Percentiles rank a stretch among this genome's conserved stretches.
Evolutionary conservation across 2,329 filamentous ascomycete species (phyloP).

Genomic region (Talaromyces sp.): DNA sequence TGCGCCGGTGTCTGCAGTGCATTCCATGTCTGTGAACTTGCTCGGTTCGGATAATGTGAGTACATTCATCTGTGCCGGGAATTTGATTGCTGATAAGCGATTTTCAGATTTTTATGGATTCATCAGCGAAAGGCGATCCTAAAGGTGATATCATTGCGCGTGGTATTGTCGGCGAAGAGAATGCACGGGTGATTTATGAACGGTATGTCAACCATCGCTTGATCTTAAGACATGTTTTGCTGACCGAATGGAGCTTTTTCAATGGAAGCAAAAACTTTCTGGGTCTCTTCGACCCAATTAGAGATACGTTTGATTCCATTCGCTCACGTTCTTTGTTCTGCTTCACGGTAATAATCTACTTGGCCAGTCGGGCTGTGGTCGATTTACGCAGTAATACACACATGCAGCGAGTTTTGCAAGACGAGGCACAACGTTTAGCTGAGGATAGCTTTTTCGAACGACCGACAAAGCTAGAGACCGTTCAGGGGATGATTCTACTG

Average conservation of each 20-base stretch:
- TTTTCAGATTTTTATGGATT: slow-evolving; percentile 32
- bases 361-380: slow-evolving; percentile 33
- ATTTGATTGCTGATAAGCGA: not conserved
- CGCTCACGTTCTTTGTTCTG: slow-evolving; percentile 35
- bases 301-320: slow-evolving; percentile 36
- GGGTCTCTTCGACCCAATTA: slow-evolving; percentile 34
- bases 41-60: slow-evolving; percentile 29
- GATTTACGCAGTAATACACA: slow-evolving; percentile 32
- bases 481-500: slow-evolving; percentile 36
- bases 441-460: slow-evolving; percentile 38
- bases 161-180: slow-evolving; percentile 33
- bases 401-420: slow-evolving; percentile 34
- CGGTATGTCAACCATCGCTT: slow-evolving; percentile 23
- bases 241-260: slow-evolving; percentile 26
- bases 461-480: slow-evolving; percentile 35
- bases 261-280: slow-evolving; percentile 34
- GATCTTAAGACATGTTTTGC: not conserved
- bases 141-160: slow-evolving; percentile 31
- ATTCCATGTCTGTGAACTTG: slow-evolving; percentile 37
- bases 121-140: slow-evolving; percentile 27
- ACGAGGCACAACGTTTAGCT: slow-evolving; percentile 34
- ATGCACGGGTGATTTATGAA: slow-evolving; percentile 34
- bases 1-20: slow-evolving; percentile 33
- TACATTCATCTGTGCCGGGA: not conserved
- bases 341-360: slow-evolving; percentile 35